These are phyloP conservation scores for Aspergillus pseudonomiae DNA, from an alignment of 2,329 filamentous ascomycete species.

Conservation along the genomic window DNA sequence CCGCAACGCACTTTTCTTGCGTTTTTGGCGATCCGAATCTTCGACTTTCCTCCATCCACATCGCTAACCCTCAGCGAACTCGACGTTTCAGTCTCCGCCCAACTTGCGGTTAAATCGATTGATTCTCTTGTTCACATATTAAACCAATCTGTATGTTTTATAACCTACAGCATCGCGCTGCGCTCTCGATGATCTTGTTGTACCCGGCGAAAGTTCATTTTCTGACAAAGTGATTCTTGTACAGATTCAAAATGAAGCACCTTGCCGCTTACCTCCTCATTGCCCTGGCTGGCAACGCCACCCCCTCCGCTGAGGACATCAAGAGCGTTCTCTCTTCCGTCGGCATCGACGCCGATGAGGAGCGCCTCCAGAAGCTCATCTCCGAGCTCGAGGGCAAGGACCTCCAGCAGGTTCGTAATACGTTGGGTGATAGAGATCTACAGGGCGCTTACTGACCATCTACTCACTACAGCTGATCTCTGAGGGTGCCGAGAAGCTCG, in stretches of 20 bases:
- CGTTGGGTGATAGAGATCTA: neutral
- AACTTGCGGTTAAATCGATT: slow-evolving; percentile 99
- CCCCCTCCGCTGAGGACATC: slow-evolving; percentile 83
- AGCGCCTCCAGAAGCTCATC: slow-evolving; percentile 84
- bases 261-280: slow-evolving; percentile 99
- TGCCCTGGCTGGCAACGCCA: slow-evolving; percentile 86
- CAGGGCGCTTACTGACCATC: slow-evolving; percentile 18
- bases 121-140: slow-evolving; percentile 61
- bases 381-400: slow-evolving; percentile 69
- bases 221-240: slow-evolving; percentile 5
- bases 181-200: neutral
- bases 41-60: slow-evolving; percentile 31
- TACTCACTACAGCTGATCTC: slow-evolving; percentile 72
- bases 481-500: slow-evolving; percentile 89
- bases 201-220: neutral
- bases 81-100: slow-evolving; percentile 99
- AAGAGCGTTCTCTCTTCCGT: slow-evolving; percentile 88
- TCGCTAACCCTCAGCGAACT: slow-evolving; percentile 63
- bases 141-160: slow-evolving; percentile 32
- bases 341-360: slow-evolving; percentile 88
- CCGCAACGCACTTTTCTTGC: slow-evolving; percentile 43
- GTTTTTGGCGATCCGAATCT: slow-evolving; percentile 31
- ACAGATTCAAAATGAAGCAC: slow-evolving; percentile 88
- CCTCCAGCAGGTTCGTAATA: slow-evolving; percentile 78
- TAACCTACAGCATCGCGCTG: neutral